Conservation (phyloP, 768 basidiomycete genomes). For the Asterophora parasitica region DNA sequence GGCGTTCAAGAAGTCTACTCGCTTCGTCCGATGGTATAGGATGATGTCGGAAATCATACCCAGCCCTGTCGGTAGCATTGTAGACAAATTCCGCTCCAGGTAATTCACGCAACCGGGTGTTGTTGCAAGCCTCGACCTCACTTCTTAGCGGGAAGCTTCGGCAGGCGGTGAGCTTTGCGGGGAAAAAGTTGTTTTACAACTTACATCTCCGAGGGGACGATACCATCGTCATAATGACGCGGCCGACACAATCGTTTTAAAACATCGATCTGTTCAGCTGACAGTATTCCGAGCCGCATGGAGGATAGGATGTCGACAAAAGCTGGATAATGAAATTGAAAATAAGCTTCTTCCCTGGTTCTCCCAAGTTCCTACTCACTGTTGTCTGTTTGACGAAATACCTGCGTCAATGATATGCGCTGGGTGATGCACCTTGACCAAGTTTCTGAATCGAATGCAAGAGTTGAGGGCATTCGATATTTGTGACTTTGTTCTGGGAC, state of each 20-base stretch:
- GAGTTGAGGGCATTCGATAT: conserved; percentile 42
- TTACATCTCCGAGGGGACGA: conserved; percentile 82
- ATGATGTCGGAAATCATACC: conserved; percentile 31
- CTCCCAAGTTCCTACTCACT: conserved; percentile 22
- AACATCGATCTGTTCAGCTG: conserved; percentile 43
- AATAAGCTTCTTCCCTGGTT: neutral
- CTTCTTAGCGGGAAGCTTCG: conserved; percentile 68
- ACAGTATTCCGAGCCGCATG: conserved; percentile 73
- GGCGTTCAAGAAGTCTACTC: conserved; percentile 35
- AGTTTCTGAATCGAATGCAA: conserved; percentile 60
- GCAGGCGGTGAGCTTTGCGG: neutral
- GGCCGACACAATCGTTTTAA: conserved; percentile 55
- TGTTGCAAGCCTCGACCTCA: conserved; percentile 76
- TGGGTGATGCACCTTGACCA: conserved; percentile 53
- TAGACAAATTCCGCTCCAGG: conserved; percentile 29
- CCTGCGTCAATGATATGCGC: conserved; percentile 49
- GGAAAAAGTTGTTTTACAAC: neutral
- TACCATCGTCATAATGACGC: conserved; percentile 60
- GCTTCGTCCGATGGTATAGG: conserved; percentile 27
- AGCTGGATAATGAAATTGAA: conserved; percentile 30
- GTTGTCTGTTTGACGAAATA: conserved; percentile 70
- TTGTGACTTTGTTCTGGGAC: conserved; percentile 42
- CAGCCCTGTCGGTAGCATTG: conserved; percentile 39
- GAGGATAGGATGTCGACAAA: conserved; percentile 86
- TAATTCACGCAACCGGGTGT: conserved; percentile 49